Conservation (phyloP, 345 rosid genomes). For the Excoecaria cochinchinensis region DNA sequence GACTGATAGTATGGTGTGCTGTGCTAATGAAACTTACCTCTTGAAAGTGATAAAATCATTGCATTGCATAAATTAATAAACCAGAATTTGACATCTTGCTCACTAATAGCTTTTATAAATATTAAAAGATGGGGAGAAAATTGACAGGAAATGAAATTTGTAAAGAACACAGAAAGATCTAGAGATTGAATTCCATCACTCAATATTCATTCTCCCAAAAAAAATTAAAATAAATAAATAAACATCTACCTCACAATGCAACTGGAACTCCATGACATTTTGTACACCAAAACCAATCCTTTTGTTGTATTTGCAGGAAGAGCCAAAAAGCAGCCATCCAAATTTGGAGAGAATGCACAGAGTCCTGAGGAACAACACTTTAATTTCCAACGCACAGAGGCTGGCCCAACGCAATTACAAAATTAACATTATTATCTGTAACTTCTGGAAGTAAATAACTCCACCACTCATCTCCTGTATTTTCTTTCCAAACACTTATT, state of each 20-base stretch:
- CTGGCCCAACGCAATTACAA: not conserved
- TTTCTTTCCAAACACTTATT: not conserved
- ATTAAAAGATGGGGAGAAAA: not conserved
- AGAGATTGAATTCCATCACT: not conserved
- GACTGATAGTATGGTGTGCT: not conserved
- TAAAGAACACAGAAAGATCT: not conserved
- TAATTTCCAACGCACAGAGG: too few species aligned
- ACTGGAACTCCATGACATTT: slow-evolving; percentile 72
- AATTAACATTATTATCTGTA: not conserved
- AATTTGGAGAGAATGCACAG: slow-evolving; percentile 78
- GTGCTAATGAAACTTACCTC: not conserved
- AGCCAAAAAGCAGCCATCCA: slow-evolving; percentile 88
- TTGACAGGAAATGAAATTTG: not conserved
- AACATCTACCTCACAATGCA: slow-evolving; percentile 66
- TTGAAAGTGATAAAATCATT: not conserved
- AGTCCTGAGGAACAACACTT: slow-evolving; percentile 64
- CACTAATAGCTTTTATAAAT: not conserved
- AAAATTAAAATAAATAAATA: not conserved
- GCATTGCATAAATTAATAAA: too few species aligned
- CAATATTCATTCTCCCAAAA: not conserved
- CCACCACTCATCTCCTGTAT: not conserved
- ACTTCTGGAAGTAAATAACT: not conserved
- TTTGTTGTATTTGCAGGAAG: slow-evolving; percentile 76
- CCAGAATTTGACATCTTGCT: slow-evolving; percentile 3
- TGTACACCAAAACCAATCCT: slow-evolving; percentile 86